These are phyloP conservation scores for Trametes cingulata DNA, from an alignment of 768 basidiomycete species.

Conservation along the genomic window DNA sequence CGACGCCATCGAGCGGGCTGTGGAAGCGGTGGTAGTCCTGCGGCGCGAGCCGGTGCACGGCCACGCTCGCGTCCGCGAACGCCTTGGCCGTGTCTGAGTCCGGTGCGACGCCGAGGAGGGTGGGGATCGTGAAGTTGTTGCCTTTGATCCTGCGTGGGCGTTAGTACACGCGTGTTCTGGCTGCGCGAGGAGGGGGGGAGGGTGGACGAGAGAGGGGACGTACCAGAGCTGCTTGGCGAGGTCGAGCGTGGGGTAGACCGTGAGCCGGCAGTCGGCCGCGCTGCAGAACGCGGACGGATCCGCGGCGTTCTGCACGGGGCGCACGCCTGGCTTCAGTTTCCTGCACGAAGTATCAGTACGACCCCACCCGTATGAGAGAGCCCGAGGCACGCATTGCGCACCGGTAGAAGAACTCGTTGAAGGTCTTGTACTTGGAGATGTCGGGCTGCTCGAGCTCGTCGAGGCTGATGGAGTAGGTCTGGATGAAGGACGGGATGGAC, in stretches of 20 bases:
- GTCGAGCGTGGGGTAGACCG: constrained; percentile 60
- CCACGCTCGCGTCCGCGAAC: constrained; percentile 53
- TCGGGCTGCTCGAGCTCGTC: constrained; percentile 68
- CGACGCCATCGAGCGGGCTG: constrained; percentile 59
- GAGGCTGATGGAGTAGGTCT: constrained; percentile 53
- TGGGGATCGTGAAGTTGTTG: constrained; percentile 62
- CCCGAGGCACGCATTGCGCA: no score
- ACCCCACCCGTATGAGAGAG: no score
- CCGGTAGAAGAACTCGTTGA: constrained; percentile 82
- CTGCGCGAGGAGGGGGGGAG: no score
- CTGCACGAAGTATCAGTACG: no score
- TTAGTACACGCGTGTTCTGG: no score
- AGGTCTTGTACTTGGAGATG: constrained; percentile 58
- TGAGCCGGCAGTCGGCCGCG: constrained; percentile 74
- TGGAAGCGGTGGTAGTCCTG: constrained; percentile 85
- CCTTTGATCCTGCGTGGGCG: constrained; percentile 59
- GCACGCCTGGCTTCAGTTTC: constrained; percentile 56
- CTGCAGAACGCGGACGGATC: constrained; percentile 57
- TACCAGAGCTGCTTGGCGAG: constrained; percentile 72
- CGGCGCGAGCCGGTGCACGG: constrained; percentile 73
- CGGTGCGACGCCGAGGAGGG: constrained; percentile 51
- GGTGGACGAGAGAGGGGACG: constrained; percentile 6
- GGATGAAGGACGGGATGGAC: constrained; percentile 57
- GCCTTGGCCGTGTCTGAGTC: constrained; percentile 41
- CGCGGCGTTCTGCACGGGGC: constrained; percentile 58